Base-by-base conservation (phyloP, 345 rosid genomes). In the Iberis pinnata region DNA sequence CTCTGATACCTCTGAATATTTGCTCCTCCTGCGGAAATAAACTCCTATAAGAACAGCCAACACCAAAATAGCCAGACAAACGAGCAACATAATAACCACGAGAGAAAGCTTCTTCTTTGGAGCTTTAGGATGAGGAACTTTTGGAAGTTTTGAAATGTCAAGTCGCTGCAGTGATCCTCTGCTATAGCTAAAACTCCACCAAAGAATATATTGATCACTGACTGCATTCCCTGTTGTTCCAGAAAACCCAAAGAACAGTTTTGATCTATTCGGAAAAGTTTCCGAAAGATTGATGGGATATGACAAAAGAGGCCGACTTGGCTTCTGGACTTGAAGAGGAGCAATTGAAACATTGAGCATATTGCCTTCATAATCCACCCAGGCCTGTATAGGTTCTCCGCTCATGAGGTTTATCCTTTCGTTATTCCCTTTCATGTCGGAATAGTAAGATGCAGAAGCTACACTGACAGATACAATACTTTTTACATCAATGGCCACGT, bases 401-500 rank as follows among this genome's bases (percentile, higher is more conserved):
- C 79, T 75, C 4, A 24, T 18, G 5, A 88, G 71, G 20, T 26
- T 24, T 54, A 82, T 13, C 56, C 56, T 70, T 43, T 17, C 54
- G 18, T 63, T 27, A 0, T 33, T 49, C 32, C 60, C 52, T 12
- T 52, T 64, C 5, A 9, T 10, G 16, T 62, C 56, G 3, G 60
- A 74, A 53, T 52, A 63, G 45, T 80, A 87, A 13, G 70, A 58
- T 1, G 84, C 73, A 0, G 75, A 11, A 42, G 66, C 56, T 9
- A 78, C 45, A 5, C 2, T 26, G 3, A 40, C 38, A 7, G 96
- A 88, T n/a, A 2, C 12, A 53, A 78, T 54, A 45, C 50, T 46
- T 19, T 70, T 77, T 43, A 83, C 60, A 49, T 86, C 83, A 37
- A 86, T 75, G 18, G 83, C 83, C 0, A 86, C 86, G 57, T 79